Base-by-base conservation (phyloP, 441 rosid genomes). In the Viola pubescens region DNA sequence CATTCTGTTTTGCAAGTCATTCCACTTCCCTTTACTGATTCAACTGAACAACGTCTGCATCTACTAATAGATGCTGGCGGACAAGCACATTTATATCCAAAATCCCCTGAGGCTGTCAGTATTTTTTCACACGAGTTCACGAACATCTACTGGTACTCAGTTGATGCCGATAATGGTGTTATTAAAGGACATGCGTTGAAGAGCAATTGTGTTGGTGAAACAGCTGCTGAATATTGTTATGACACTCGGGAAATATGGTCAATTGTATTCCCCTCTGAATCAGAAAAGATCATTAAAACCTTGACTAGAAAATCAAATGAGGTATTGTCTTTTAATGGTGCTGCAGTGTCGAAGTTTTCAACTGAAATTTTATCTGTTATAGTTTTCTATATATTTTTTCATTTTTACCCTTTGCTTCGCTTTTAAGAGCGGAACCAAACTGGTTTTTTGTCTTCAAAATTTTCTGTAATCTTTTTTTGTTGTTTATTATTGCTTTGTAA, bases 91-190 rank as follows among this genome's bases (percentile, higher is more conserved):
- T 77, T 94, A 68, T 89, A 91, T 64, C 99, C 99, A 3, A 82
- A 77, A 80, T 77, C 88, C 47, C 61, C 89, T 39, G 95, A 91
- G 73, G 87, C 98, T 73, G 62, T 68, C 56, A 53, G 68, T 63
- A 82, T 87, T 69, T 87, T 94, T 71, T 78, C 77, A 58, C 75
- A 14, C 48, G 96, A 89, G 72, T 71, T 84, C 62, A 76, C 89
- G 54, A 94, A 91, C 64, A 65, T 89, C 54, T 94, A 89, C 74
- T 94, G 97, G 97, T 94, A 89, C 68, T 81, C 94, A 40, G 88
- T 91, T 62, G 92, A 83, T 49, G 86, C 75, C 46, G 86, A 79
- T 52, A 65, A 75, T 34, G 85, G 91, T 60, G 77, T 87, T 59
- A 82, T 94, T 66, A 85, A 75, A 81, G 99, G 99, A 56, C 80